phyloP scores from a whole-genome alignment of 1,139 yeast species.

The Suhomyces choctaworum region DNA sequence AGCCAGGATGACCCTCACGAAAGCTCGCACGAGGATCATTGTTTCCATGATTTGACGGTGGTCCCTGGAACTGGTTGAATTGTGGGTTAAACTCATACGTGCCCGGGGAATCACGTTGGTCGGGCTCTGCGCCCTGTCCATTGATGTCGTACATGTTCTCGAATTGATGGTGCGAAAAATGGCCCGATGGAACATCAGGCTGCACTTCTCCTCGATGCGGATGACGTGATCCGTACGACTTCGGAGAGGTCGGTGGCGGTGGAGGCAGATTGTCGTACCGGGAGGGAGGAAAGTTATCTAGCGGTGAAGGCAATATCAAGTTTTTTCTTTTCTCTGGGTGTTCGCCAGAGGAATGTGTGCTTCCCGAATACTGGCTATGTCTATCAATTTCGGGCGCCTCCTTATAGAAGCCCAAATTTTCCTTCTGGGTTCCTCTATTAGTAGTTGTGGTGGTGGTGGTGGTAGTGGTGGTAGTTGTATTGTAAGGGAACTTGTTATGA shows the following conservation, averaged over 20 bases:
- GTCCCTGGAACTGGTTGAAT: neutral
- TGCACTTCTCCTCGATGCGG: neutral
- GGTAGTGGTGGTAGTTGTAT: conserved; percentile 12
- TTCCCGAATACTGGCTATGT: conserved; percentile 1
- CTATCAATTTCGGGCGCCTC: neutral
- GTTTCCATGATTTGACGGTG: neutral
- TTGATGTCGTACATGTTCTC: too few species aligned
- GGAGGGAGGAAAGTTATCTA: conserved; percentile 6
- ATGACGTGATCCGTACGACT: conserved; percentile 2
- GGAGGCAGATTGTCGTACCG: conserved; percentile 2
- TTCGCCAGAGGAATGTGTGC: neutral
- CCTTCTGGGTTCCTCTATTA: conserved; percentile 5
- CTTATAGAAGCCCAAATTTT: neutral
- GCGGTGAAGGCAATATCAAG: conserved; percentile 6
- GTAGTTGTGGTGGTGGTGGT: conserved; percentile 12
- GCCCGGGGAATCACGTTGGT: too few species aligned
- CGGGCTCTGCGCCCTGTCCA: too few species aligned
- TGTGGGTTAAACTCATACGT: neutral
- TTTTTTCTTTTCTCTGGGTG: neutral
- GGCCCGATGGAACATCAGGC: neutral
- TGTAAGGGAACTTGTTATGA: conserved; percentile 10
- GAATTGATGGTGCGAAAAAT: neutral
- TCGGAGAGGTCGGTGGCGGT: conserved; percentile 11
- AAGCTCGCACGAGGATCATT: conserved; percentile 1
- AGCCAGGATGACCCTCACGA: conserved; percentile 2